Conservation (phyloP, 352 stramenopile species). For the Aphanomyces euteiches region DNA sequence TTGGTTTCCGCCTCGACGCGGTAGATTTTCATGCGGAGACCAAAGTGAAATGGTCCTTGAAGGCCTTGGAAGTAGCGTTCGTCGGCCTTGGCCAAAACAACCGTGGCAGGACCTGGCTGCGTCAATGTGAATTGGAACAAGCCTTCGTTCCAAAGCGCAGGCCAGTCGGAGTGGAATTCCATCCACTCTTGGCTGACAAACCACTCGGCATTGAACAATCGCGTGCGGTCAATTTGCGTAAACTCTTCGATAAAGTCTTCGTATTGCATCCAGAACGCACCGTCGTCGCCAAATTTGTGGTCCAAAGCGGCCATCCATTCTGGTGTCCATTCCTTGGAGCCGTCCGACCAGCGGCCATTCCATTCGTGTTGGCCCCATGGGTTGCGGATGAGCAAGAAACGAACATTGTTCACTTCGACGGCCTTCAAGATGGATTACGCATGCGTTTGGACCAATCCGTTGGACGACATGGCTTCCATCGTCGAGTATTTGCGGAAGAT, state of each 20-base stretch:
- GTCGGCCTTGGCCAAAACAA: slow-evolving; percentile 45
- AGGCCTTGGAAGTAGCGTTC: slow-evolving; percentile 42
- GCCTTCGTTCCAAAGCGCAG: slow-evolving; percentile 34
- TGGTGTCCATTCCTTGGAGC: slow-evolving; percentile 46
- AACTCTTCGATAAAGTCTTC: slow-evolving; percentile 43
- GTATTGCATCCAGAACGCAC: slow-evolving; percentile 63
- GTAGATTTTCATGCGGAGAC: slow-evolving; percentile 39
- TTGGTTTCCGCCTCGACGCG: slow-evolving; percentile 31
- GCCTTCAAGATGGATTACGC: slow-evolving; percentile 54
- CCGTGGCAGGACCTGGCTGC: slow-evolving; percentile 33
- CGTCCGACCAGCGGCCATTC: slow-evolving; percentile 48
- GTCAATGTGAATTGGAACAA: slow-evolving; percentile 39
- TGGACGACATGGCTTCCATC: slow-evolving; percentile 26
- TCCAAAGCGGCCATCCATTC: slow-evolving; percentile 43
- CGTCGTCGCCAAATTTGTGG: slow-evolving; percentile 50
- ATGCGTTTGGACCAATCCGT: slow-evolving; percentile 47
- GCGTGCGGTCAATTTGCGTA: slow-evolving; percentile 40
- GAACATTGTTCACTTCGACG: slow-evolving; percentile 41
- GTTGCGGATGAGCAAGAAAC: slow-evolving; percentile 44
- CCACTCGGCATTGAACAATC: slow-evolving; percentile 42
- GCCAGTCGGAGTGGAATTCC: slow-evolving; percentile 37
- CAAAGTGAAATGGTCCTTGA: slow-evolving; percentile 44
- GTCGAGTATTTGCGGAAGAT: slow-evolving; percentile 32
- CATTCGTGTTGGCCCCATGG: slow-evolving; percentile 59
- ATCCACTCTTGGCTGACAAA: slow-evolving; percentile 42